Conservation (phyloP, 305 asterid species). For the Stenogyne calaminthoides region DNA sequence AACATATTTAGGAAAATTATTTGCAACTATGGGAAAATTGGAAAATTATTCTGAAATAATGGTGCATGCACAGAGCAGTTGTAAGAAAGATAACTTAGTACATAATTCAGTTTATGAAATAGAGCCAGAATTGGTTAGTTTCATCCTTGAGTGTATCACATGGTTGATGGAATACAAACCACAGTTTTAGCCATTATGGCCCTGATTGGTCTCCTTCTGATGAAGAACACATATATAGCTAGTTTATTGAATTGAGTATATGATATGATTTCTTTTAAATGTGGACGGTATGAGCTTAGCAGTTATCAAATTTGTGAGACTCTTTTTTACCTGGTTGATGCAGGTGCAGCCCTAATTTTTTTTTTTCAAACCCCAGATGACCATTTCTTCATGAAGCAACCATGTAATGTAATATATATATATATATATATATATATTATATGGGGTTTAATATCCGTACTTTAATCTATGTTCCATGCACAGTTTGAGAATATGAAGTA, state of each 20-base stretch:
- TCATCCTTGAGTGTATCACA: neutral
- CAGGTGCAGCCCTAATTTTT: neutral
- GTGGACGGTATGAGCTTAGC: neutral
- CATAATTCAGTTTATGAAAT: neutral
- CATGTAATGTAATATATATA: neutral
- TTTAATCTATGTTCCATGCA: neutral
- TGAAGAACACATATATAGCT: neutral
- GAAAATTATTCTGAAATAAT: neutral
- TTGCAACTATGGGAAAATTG: neutral
- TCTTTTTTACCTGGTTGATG: neutral
- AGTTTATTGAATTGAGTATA: neutral
- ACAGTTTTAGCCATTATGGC: conserved; percentile 6
- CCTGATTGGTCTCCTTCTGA: conserved; percentile 2
- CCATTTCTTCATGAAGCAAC: neutral
- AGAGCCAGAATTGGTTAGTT: neutral
- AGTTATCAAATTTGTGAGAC: neutral
- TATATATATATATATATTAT: neutral
- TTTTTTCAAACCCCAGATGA: neutral
- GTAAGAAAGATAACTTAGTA: neutral
- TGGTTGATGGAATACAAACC: conserved; percentile 6
- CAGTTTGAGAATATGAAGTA: neutral
- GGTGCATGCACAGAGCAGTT: neutral
- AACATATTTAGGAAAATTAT: neutral
- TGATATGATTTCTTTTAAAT: neutral
- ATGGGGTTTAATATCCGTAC: neutral